These are phyloP conservation scores for Ochromonas danica DNA, from an alignment of 108 stramenopile species.

Conservation along the genomic window DNA sequence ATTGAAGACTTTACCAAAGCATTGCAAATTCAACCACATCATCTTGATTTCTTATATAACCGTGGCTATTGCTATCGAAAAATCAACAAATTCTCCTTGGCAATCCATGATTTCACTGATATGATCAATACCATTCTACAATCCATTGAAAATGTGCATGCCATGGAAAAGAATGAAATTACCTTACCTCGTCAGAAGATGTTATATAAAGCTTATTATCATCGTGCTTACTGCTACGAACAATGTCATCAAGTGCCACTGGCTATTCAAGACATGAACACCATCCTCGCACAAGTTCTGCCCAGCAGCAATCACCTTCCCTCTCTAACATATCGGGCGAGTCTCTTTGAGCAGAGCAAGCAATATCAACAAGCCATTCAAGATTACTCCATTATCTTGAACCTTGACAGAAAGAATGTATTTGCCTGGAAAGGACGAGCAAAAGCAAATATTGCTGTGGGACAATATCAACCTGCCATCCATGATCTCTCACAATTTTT, in stretches of 20 bases:
- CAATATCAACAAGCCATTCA: conserved; percentile 27
- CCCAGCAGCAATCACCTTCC: conserved; percentile 19
- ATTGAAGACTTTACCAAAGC: conserved; percentile 46
- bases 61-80: conserved; percentile 47
- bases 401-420: neutral
- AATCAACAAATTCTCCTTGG: conserved; percentile 28
- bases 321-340: conserved; percentile 25
- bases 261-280: conserved; percentile 42
- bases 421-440: neutral
- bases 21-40: conserved; percentile 35
- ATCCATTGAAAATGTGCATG: conserved; percentile 24
- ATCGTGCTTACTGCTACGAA: conserved; percentile 40
- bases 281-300: neutral
- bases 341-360: conserved; percentile 36
- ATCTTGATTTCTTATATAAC: conserved; percentile 50
- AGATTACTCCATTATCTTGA: conserved; percentile 25
- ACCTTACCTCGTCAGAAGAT: too few species aligned
- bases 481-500: conserved; percentile 25
- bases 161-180: too few species aligned
- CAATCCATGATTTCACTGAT: conserved; percentile 40
- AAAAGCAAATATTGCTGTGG: neutral
- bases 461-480: conserved; percentile 31
- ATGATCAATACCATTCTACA: too few species aligned
- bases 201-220: conserved; percentile 40
- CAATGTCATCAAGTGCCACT: neutral